phyloP scores from a whole-genome alignment of 805 yeast species.

The Saccharomycopsis schoenii region DNA sequence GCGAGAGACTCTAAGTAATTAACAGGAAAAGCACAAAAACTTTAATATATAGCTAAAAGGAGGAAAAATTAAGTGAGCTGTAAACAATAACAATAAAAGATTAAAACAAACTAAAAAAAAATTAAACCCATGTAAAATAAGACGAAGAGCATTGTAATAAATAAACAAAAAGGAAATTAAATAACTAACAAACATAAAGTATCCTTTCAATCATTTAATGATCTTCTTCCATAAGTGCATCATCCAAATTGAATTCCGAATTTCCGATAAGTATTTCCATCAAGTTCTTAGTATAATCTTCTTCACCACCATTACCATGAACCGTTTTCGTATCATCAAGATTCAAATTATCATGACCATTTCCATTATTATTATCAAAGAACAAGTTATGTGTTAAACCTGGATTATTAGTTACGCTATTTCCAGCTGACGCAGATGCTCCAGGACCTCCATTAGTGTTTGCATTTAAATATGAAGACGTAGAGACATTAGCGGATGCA shows the following conservation, averaged over 20 bases:
- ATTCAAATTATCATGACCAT: background rate
- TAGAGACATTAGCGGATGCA: background rate
- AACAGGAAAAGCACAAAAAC: background rate
- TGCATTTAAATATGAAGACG: background rate
- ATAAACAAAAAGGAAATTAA: background rate
- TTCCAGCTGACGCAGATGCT: background rate
- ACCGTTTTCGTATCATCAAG: background rate
- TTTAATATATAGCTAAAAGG: background rate
- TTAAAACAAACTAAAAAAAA: background rate
- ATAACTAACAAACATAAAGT: background rate
- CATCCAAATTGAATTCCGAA: background rate
- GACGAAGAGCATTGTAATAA: background rate
- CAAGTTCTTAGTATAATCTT: background rate
- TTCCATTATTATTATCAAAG: background rate
- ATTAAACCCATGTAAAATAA: background rate
- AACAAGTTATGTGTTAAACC: background rate
- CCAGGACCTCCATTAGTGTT: background rate
- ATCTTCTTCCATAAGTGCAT: background rate
- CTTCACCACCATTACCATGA: background rate
- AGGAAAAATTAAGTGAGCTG: background rate
- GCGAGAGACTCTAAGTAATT: background rate
- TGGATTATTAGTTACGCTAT: background rate
- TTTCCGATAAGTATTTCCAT: background rate
- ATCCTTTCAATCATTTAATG: background rate
- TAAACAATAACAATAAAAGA: background rate